Percentiles rank a stretch among this genome's conserved stretches.
These are phyloP conservation scores for Glomus cerebriforme DNA, from an alignment of 192 early-diverging fungal species.

Conservation along the genomic window DNA sequence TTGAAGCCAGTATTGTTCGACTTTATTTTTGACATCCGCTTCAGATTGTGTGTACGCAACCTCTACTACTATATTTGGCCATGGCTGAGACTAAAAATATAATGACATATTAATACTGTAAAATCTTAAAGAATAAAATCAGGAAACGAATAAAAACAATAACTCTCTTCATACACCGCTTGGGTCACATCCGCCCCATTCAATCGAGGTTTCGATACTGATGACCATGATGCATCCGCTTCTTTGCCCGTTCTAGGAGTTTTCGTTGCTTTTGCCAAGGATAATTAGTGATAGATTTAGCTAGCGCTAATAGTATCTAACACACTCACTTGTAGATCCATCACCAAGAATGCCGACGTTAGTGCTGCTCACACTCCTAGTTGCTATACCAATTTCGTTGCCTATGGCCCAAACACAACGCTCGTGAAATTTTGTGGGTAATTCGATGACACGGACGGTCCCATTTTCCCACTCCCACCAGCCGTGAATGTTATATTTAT, in stretches of 20 bases:
- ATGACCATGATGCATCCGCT: neutral
- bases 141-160: too few relatives aligned
- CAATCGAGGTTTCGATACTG: too few relatives aligned
- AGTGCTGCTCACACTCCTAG: neutral
- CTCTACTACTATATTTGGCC: neutral
- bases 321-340: slow-evolving; percentile 7
- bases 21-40: neutral
- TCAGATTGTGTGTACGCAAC: neutral
- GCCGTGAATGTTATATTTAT: slow-evolving; percentile 7
- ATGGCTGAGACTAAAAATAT: slow-evolving; percentile 1
- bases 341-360: neutral
- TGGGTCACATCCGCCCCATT: too few relatives aligned
- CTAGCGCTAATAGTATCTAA: slow-evolving; percentile 1
- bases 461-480: slow-evolving; percentile 27
- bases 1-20: neutral
- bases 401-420: neutral
- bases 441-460: slow-evolving; percentile 23
- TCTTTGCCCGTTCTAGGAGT: too few relatives aligned
- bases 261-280: too few relatives aligned
- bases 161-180: too few relatives aligned
- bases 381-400: neutral
- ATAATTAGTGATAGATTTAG: neutral
- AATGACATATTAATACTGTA: neutral
- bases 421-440: slow-evolving; percentile 4
- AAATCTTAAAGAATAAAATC: neutral